A percentile compares a stretch with the other conserved stretches of the same genome.
These are phyloP conservation scores for Chrysoporthe deuterocubensis DNA, from an alignment of 2,329 filamentous ascomycete genomes.

Conservation along the genomic window DNA sequence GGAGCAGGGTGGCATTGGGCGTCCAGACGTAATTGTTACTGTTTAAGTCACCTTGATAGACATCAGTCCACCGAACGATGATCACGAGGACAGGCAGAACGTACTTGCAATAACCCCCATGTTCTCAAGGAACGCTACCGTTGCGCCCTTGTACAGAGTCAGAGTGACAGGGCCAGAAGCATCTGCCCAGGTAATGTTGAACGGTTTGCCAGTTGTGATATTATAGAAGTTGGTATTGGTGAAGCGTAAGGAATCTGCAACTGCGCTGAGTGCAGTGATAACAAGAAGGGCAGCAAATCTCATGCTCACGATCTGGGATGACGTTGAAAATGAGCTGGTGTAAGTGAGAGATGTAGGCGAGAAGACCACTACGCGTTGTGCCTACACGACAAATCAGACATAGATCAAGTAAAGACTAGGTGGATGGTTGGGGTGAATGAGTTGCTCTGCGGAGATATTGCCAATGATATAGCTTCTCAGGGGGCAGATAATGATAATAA, in stretches of 20 bases:
- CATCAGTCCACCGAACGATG: not conserved
- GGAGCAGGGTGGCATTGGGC: not conserved
- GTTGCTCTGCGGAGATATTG: no score
- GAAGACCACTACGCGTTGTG: no score
- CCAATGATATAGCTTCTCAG: no score
- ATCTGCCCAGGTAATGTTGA: constrained; percentile 10
- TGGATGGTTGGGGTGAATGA: no score
- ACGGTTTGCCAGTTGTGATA: not conserved
- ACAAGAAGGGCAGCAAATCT: no score
- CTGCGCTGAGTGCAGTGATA: no score
- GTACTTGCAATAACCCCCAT: not conserved
- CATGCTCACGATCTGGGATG: no score
- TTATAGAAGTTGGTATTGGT: constrained; percentile 8
- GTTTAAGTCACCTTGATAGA: not conserved
- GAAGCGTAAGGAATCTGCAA: not conserved
- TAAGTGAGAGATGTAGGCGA: no score
- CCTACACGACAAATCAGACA: no score
- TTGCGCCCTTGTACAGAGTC: not conserved
- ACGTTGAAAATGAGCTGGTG: no score
- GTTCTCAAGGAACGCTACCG: not conserved
- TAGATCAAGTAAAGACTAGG: no score
- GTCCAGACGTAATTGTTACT: constrained; percentile 3
- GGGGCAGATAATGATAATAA: no score
- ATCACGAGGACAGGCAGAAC: not conserved
- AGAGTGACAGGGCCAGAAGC: constrained; percentile 4